Percentiles rank a stretch among this genome's conserved stretches.
phyloP scores from a whole-genome alignment of 768 basidiomycete species.

The Leccinum ochraceum region DNA sequence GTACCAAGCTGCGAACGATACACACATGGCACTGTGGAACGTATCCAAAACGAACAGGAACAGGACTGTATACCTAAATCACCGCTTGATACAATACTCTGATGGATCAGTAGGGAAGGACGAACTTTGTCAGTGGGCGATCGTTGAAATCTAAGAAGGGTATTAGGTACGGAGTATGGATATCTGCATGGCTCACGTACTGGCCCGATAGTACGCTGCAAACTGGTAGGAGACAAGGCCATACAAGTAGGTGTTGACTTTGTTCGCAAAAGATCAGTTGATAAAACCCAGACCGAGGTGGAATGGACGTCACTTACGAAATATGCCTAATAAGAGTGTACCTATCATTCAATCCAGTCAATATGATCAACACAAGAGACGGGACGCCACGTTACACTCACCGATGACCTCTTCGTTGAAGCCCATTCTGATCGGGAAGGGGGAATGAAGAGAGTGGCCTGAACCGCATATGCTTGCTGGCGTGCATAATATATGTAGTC shows the following conservation, averaged over 20 bases:
- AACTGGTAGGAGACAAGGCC: conserved; percentile 47
- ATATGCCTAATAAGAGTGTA: not conserved
- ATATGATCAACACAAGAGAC: not conserved
- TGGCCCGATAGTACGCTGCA: conserved; percentile 36
- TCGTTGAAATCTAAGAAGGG: conserved; percentile 18
- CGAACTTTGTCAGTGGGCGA: conserved; percentile 9
- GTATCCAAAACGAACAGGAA: conserved; percentile 23
- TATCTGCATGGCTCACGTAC: conserved; percentile 3
- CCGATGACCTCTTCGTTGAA: not conserved
- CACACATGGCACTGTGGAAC: conserved; percentile 20
- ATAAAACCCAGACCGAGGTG: not conserved
- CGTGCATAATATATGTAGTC: not conserved
- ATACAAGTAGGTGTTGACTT: conserved; percentile 37
- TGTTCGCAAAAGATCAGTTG: not conserved
- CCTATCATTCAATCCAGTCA: not conserved
- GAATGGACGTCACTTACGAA: not conserved
- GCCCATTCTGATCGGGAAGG: not conserved
- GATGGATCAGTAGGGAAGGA: not conserved
- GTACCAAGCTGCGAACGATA: not conserved
- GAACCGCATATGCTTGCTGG: not conserved
- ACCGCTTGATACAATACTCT: not conserved
- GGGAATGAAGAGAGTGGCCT: not conserved
- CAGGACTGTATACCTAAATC: conserved; percentile 17
- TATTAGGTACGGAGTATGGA: not conserved
- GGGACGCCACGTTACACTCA: not conserved